Base-by-base conservation (phyloP, 768 basidiomycete genomes). In the Favolaschia claudopus region DNA sequence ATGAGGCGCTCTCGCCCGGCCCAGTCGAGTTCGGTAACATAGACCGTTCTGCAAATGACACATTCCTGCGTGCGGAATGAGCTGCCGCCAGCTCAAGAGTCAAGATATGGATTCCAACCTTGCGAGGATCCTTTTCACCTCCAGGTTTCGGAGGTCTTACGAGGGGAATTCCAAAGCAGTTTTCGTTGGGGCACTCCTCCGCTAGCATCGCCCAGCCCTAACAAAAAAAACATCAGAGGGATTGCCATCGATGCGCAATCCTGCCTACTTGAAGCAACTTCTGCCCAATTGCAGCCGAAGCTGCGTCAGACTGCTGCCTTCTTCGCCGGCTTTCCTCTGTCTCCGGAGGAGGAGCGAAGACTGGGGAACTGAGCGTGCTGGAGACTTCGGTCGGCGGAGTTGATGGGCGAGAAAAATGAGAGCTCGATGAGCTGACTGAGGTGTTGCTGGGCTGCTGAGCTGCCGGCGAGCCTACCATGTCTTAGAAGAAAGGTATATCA, bases 121-220 rank as follows among this genome's bases (percentile, higher is more conserved):
- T 92, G 59, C 82, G 78, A 19, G 85, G 85, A 74, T 89, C 84
- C 64, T 84, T 85, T 58, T 79, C 83, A 17, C 80, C 80, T 6
- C 84, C 83, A 15, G 77, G 63, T 70, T 84, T 90, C 19, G 92
- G 91, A 34, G 89, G 89, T 46, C 92, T 79, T 58, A 95, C 89
- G 14, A 95, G 84, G n/a, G 93, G 94, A 7, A 94, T 79, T 13
- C 92, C 92, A 72, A 86, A 89, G 68, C 94, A 95, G 22, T 74
- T 70, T 5, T 69, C 63, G 65, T 85, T 89, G 0, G 86, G 85
- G 68, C 94, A 95, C 74, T 93, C 92, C 33, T 95, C 92, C 22
- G 82, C 91, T n/a, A 95, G 79, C 90, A 95, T 92, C 0, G 93
- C 86, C 91, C 92, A 95, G 36, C 91, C 93, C 66, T 62, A 19